phyloP scores from a whole-genome alignment of 1,139 yeast genomes.

The Debaryomyces psychrophilus region DNA sequence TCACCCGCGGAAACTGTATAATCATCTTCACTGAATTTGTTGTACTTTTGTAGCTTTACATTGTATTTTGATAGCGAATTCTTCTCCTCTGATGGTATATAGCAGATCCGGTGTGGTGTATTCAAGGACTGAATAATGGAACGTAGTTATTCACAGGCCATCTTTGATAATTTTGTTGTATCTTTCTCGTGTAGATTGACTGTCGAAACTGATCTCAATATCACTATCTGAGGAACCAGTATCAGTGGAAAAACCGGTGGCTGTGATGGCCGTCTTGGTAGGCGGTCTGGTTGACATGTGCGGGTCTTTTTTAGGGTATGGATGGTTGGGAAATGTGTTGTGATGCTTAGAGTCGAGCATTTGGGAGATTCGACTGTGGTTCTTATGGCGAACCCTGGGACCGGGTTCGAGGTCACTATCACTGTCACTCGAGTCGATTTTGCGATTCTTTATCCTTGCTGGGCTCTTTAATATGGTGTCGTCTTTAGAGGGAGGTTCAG shows the following conservation, averaged over 20 bases:
- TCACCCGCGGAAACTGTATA: too few species aligned
- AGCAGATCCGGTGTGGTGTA: neutral
- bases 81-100: too few species aligned
- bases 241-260: neutral
- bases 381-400: neutral
- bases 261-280: neutral
- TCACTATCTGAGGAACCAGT: slow-evolving; percentile 8
- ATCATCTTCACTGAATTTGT: too few species aligned
- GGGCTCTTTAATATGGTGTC: slow-evolving; percentile 6
- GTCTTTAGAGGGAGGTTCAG: slow-evolving; percentile 1
- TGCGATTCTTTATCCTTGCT: slow-evolving; percentile 10
- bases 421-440: slow-evolving; percentile 13
- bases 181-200: neutral
- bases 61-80: too few species aligned
- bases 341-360: neutral
- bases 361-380: neutral
- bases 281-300: neutral
- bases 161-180: slow-evolving; percentile 5
- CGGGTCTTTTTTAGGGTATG: neutral
- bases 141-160: neutral
- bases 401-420: slow-evolving; percentile 2
- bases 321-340: neutral
- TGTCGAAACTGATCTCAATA: slow-evolving; percentile 7
- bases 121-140: neutral
- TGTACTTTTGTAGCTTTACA: too few species aligned